These are phyloP conservation scores for Phytophthora lateralis DNA, from an alignment of 352 stramenopile species.

Conservation along the genomic window DNA sequence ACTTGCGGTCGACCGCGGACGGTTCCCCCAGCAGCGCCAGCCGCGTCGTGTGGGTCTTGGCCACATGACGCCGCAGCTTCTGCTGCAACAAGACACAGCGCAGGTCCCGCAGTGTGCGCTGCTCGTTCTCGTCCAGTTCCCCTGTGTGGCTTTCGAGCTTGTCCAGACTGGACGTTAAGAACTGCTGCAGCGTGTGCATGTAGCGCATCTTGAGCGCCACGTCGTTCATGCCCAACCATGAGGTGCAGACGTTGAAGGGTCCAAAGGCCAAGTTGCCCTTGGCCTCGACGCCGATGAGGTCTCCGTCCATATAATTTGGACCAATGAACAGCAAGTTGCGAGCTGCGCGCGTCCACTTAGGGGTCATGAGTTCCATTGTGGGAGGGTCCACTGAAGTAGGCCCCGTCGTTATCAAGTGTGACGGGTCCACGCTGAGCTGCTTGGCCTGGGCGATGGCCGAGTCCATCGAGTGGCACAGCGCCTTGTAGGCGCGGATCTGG, in stretches of 20 bases:
- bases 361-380: slow-evolving; percentile 46
- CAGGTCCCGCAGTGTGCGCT: slow-evolving; percentile 60
- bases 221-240: slow-evolving; percentile 72
- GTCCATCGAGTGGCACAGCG: slow-evolving; percentile 86
- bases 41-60: slow-evolving; percentile 62
- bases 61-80: slow-evolving; percentile 66
- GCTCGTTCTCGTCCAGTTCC: slow-evolving; percentile 47
- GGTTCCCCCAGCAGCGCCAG: slow-evolving; percentile 74
- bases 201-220: slow-evolving; percentile 77
- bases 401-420: slow-evolving; percentile 1
- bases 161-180: slow-evolving; percentile 64
- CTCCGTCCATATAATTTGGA: slow-evolving; percentile 68
- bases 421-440: slow-evolving; percentile 16
- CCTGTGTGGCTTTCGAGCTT: slow-evolving; percentile 53
- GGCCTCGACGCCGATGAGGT: slow-evolving; percentile 61
- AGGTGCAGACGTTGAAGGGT: slow-evolving; percentile 58
- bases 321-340: slow-evolving; percentile 64
- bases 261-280: slow-evolving; percentile 65
- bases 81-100: slow-evolving; percentile 79
- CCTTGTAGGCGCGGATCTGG: slow-evolving; percentile 86
- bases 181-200: slow-evolving; percentile 74
- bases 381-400: slow-evolving; percentile 9
- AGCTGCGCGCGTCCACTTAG: slow-evolving; percentile 65
- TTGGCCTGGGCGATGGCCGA: slow-evolving; percentile 47
- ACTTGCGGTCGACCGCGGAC: slow-evolving; percentile 68